These are phyloP conservation scores for Aurantiochytrium sp. DNA, from an alignment of 108 stramenopile genomes.

Conservation along the genomic window DNA sequence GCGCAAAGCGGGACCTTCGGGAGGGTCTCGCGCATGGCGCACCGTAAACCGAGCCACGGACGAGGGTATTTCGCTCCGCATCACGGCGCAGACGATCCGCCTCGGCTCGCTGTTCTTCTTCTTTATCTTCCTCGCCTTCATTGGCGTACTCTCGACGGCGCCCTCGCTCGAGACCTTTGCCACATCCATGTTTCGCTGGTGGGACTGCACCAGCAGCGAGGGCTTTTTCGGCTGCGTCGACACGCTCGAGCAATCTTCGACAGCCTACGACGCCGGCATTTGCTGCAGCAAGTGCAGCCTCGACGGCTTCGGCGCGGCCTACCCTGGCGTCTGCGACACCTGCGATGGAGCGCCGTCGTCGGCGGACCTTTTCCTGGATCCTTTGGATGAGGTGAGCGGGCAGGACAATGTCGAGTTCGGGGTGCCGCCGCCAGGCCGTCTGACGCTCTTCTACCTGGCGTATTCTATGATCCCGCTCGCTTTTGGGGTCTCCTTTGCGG, in stretches of 20 bases:
- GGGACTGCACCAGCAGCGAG: not conserved
- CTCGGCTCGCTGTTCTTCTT: not conserved
- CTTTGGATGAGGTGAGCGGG: not conserved
- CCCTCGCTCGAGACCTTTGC: not conserved
- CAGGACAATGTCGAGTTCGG: not conserved
- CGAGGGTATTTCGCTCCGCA: not conserved
- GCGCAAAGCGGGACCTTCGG: too few species aligned
- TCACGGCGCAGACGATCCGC: not conserved
- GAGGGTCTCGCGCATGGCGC: too few species aligned
- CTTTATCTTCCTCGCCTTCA: not conserved
- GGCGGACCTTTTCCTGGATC: not conserved
- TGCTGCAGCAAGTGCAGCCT: not conserved
- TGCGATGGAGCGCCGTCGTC: not conserved
- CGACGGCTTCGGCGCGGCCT: not conserved
- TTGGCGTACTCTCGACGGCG: not conserved
- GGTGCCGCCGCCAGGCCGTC: too few species aligned
- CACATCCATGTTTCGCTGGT: not conserved
- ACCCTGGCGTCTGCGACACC: not conserved
- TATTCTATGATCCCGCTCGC: not conserved
- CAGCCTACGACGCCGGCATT: not conserved
- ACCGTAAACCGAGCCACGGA: not conserved
- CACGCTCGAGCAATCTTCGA: not conserved
- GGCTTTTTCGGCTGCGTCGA: not conserved
- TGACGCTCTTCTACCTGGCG: not conserved
- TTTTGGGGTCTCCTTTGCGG: not conserved